Evolutionary conservation across 78 protist genomes (phyloP), one percentile per base, ranked within the genome.

Genomic region (Protostelium mycophagum): DNA sequence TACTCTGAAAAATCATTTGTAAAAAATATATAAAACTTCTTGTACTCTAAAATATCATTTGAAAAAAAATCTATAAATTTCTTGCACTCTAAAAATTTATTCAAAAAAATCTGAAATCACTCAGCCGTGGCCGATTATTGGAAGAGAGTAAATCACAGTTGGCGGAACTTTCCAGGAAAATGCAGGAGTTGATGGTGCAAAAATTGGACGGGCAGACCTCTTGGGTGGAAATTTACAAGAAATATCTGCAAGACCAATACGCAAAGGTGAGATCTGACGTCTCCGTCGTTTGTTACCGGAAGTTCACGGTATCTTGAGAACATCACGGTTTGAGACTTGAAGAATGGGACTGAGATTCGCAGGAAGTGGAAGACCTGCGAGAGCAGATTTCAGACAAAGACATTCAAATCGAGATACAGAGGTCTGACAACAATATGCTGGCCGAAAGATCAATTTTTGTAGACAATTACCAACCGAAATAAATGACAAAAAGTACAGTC

Each of bases 211-310:
- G 73, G 73, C 73, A 51, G 73, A 51, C 73, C 31, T 51, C 73
- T 5, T 51, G 73, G 73, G 73, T 51, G 73, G 73, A 51, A 16
- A 16, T 16, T 16, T 51, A 51, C 73, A 51, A 51, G 73, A 51
- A 5, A 5, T 51, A 51, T 16, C 73, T 51, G 31, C 5, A 51
- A 16, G 73, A 51, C 5, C 73, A 51, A 51, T 51, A 51, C 16
- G 73, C 73, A 51, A 51, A 51, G 73, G 73, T 51, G 73, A 51
- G 73, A 51, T n/a, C n/a, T n/a, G n/a, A n/a, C n/a, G n/a, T n/a
- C n/a, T n/a, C n/a, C n/a, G n/a, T n/a, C n/a, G n/a, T n/a, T n/a
- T n/a, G n/a, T n/a, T n/a, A n/a, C n/a, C n/a, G n/a, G n/a, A n/a
- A n/a, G n/a, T n/a, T n/a, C n/a, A n/a, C n/a, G n/a, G n/a, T n/a